Base-by-base conservation (phyloP, 2,329 filamentous ascomycete species). In the Calcarisporium arbuscula region DNA sequence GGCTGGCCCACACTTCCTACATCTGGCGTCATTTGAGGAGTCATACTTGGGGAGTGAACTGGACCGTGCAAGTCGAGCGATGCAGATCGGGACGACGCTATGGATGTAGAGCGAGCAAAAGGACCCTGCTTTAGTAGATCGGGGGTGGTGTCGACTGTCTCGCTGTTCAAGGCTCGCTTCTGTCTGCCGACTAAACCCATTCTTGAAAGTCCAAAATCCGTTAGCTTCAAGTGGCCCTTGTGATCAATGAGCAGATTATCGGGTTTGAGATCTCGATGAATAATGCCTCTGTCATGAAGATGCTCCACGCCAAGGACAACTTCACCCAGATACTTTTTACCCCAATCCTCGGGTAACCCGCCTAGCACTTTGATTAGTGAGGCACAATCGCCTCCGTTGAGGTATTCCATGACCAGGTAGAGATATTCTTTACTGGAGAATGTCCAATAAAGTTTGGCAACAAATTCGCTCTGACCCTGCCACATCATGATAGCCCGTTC, bases 401-500 rank as follows among this genome's bases (percentile, higher is more conserved):
- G 72, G 61, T 98, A 98, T 56, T 98, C 92, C 92, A 98, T 98
- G 17, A 98, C 92, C 39, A 98, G 72, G 55, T 96, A 98, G 17
- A 98, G 78, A 54, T 95, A 98, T 54, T 98, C 92, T 55, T 98
- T 98, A 70, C 90, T 98, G 5, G 92, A 95, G 54, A 98, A 98
- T 0, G 92, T 98, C 94, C 94, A 98, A 64, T 96, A 98, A 10
- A 98, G 73, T 65, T 98, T 98, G 18, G 92, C 92, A 38, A 98
- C 92, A 57, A 98, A 98, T 40, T 98, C 92, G 57, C 94, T 98
- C 60, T 96, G 88, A 16, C 92, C 92, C 64, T 98, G 92, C 86
- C 92, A 96, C 92, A 98, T 98, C 92, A 98, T 96, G 55, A 98
- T 98, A 16, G 94, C 94, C 46, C 92, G 78, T 62, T 98, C 92